Evolutionary conservation across 2,329 filamentous ascomycete genomes (phyloP).

Genomic region (Monosporascus cannonballus): DNA sequence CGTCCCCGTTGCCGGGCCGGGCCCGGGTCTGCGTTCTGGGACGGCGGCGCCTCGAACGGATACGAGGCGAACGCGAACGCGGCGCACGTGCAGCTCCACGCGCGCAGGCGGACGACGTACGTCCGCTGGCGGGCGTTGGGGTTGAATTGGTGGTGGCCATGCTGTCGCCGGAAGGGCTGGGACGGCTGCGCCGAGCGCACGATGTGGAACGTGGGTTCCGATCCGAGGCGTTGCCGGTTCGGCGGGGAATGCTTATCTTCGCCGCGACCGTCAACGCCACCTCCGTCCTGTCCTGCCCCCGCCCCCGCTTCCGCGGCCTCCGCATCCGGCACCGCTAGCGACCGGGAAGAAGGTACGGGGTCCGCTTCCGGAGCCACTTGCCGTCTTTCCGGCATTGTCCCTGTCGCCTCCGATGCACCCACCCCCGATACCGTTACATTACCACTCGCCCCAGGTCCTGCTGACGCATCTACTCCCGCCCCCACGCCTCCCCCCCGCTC

Average conservation of each 20-base stretch:
- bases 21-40: not conserved
- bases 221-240: too few relatives aligned
- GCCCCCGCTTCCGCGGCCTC: too few relatives aligned
- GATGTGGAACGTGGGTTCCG: constrained; percentile 44
- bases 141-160: constrained; percentile 14
- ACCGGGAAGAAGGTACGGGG: too few relatives aligned
- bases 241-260: not conserved
- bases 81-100: constrained; percentile 89
- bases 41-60: constrained; percentile 24
- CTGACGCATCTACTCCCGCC: not conserved
- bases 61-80: constrained; percentile 74
- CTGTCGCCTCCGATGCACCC: not conserved
- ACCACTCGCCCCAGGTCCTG: too few relatives aligned
- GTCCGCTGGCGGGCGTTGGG: constrained; percentile 7
- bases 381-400: not conserved
- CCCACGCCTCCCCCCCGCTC: not conserved
- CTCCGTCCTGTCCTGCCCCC: too few relatives aligned
- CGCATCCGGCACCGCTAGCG: too few relatives aligned
- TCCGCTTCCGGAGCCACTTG: not conserved
- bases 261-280: not conserved
- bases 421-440: too few relatives aligned
- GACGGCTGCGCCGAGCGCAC: constrained; percentile 53
- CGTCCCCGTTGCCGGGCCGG: not conserved
- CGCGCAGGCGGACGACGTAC: constrained; percentile 67
- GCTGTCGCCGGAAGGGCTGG: constrained; percentile 21